A percentile compares a stretch with the other conserved stretches of the same genome.
phyloP scores from a whole-genome alignment of 2,329 filamentous ascomycete genomes.

The Sporothrix brunneoviolacea region DNA sequence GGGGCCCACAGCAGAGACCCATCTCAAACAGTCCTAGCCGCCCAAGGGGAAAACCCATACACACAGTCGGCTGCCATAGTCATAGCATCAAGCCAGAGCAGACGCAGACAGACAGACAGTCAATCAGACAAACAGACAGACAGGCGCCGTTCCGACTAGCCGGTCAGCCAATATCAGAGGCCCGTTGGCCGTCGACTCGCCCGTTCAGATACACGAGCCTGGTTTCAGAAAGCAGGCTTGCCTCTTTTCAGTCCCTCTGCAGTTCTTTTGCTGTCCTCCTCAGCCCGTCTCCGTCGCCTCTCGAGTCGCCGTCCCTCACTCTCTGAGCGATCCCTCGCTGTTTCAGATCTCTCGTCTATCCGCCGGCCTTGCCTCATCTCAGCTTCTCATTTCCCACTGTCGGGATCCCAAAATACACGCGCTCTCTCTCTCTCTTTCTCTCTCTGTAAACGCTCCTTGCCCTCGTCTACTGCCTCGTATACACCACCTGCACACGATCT shows the following conservation, averaged over 20 bases:
- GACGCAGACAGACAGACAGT: no score
- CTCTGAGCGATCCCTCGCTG: not conserved
- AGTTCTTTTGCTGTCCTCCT: not conserved
- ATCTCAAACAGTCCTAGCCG: no score
- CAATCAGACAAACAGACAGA: no score
- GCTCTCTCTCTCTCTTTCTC: not conserved
- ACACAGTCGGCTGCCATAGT: no score
- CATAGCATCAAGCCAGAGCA: no score
- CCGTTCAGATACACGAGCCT: slow-evolving; percentile 42
- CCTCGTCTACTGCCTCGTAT: no score
- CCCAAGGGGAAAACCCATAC: no score
- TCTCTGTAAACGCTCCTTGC: not conserved
- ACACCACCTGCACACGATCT: no score
- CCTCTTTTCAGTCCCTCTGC: not conserved
- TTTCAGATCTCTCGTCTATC: slow-evolving; percentile 1
- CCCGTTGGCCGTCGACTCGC: slow-evolving; percentile 33
- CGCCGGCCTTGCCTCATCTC: slow-evolving; percentile 1
- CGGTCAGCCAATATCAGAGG: slow-evolving; percentile 44
- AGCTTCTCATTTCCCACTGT: not conserved
- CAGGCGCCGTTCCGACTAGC: no score
- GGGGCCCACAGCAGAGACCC: not conserved
- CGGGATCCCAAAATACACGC: not conserved
- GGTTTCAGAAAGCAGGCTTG: slow-evolving; percentile 43
- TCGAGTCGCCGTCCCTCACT: not conserved
- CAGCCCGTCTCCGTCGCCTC: not conserved